Conservation (phyloP, 257 asterid genomes). For the Striga asiatica region DNA sequence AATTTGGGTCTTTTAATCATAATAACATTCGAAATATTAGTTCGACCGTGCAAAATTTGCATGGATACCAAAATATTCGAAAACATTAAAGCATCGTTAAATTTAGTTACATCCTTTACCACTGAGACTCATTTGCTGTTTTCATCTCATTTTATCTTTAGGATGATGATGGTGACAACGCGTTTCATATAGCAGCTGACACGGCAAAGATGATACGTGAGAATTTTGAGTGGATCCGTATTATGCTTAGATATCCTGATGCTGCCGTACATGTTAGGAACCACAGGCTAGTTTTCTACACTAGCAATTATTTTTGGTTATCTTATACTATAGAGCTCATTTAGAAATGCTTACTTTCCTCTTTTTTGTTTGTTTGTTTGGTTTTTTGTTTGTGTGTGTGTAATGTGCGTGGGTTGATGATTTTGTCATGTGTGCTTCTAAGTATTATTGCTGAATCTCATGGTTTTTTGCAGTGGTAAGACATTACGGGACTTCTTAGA, state of each 20-base stretch:
- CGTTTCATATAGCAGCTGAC: conserved; percentile 95
- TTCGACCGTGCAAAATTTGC: neutral
- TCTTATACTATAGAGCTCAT: conserved; percentile 8
- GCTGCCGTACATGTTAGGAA: conserved; percentile 87
- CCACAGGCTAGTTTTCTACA: conserved; percentile 67
- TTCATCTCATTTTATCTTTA: conserved; percentile 29
- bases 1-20: conserved; percentile 11
- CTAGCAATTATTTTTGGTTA: conserved; percentile 12
- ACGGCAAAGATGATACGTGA: conserved; percentile 96
- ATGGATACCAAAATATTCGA: neutral
- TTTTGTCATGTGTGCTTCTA: conserved; percentile 12
- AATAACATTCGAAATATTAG: conserved; percentile 2
- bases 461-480: conserved; percentile 64
- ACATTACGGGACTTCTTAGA: conserved; percentile 80
- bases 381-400: too few species aligned
- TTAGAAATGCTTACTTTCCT: conserved; percentile 7
- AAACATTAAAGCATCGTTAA: conserved; percentile 1
- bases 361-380: too few species aligned
- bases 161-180: conserved; percentile 99
- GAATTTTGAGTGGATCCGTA: conserved; percentile 76
- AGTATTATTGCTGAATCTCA: conserved; percentile 11
- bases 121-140: conserved; percentile 13
- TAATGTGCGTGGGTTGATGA: conserved; percentile 5
- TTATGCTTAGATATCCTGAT: conserved; percentile 75
- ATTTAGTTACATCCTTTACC: conserved; percentile 6